These are phyloP conservation scores for Cyberlindnera nakhonratchasimensis DNA, from an alignment of 805 yeast genomes.

Conservation along the genomic window DNA sequence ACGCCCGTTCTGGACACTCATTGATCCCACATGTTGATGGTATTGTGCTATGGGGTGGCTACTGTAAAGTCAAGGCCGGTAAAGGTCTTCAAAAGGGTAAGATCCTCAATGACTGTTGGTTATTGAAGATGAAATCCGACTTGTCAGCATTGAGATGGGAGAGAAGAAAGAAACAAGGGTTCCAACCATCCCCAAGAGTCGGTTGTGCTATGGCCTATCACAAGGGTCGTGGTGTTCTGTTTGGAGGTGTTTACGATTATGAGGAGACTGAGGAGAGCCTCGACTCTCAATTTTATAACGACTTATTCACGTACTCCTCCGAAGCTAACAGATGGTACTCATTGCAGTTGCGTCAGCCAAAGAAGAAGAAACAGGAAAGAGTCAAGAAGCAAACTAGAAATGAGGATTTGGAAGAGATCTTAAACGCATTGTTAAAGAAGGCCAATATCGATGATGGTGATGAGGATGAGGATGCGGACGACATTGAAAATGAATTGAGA, in stretches of 20 bases:
- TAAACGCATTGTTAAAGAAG: constrained; percentile 68
- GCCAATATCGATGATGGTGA: constrained; percentile 56
- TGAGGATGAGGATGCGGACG: constrained; percentile 38
- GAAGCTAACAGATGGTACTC: constrained; percentile 89
- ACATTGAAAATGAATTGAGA: constrained; percentile 48
- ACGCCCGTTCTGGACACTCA: constrained; percentile 91
- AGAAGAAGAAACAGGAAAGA: constrained; percentile 50
- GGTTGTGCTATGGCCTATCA: constrained; percentile 89
- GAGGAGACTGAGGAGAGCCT: constrained; percentile 94
- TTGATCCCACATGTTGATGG: constrained; percentile 78
- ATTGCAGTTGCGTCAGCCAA: constrained; percentile 56
- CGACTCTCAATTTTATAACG: constrained; percentile 80
- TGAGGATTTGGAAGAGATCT: constrained; percentile 76
- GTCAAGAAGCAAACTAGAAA: constrained; percentile 42
- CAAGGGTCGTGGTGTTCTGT: constrained; percentile 86
- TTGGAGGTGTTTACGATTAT: constrained; percentile 94
- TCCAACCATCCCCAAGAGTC: constrained; percentile 89
- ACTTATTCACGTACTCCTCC: constrained; percentile 73
- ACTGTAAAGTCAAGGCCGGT: constrained; percentile 85
- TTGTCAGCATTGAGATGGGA: constrained; percentile 76
- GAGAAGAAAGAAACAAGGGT: constrained; percentile 83
- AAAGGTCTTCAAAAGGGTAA: constrained; percentile 91
- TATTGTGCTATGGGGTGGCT: constrained; percentile 87
- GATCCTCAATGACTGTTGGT: constrained; percentile 82
- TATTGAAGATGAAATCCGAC: constrained; percentile 81